Evolutionary conservation across 345 rosid species (phyloP).

Genomic region (Brassica juncea): DNA sequence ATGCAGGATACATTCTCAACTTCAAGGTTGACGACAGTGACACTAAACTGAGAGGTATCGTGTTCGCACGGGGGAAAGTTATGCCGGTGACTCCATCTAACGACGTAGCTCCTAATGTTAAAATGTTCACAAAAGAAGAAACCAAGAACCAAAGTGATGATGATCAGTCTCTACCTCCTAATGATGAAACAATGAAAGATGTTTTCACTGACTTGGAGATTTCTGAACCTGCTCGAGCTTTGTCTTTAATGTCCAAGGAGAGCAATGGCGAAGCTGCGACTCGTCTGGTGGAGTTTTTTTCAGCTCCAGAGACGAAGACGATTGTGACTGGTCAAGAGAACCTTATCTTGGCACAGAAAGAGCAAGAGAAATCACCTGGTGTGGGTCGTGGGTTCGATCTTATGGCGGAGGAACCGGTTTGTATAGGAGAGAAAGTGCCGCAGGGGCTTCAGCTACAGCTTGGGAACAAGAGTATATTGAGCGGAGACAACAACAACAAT

Average conservation of each 20-base stretch:
- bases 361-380: conserved; percentile 20
- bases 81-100: conserved; percentile 53
- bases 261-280: conserved; percentile 21
- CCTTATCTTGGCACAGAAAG: conserved; percentile 30
- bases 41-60: conserved; percentile 10
- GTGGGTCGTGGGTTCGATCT: conserved; percentile 38
- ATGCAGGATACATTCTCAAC: conserved; percentile 67
- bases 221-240: conserved; percentile 37
- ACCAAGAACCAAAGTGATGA: conserved; percentile 40
- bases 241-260: conserved; percentile 19
- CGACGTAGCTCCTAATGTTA: conserved; percentile 69
- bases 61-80: conserved; percentile 40
- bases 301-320: conserved; percentile 21
- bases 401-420: conserved; percentile 21
- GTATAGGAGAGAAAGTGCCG: conserved; percentile 26
- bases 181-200: conserved; percentile 36
- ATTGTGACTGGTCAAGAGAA: conserved; percentile 22
- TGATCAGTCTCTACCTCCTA: background rate
- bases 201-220: conserved; percentile 9
- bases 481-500: conserved; percentile 12
- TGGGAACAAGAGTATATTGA: conserved; percentile 29
- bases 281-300: conserved; percentile 34
- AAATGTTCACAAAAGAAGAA: conserved; percentile 52
- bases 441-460: conserved; percentile 41
- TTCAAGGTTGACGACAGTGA: conserved; percentile 56